Evolutionary conservation across 2,329 filamentous ascomycete species (phyloP), one percentile per base, ranked within the genome.

Genomic region (Aspergillus felis): DNA sequence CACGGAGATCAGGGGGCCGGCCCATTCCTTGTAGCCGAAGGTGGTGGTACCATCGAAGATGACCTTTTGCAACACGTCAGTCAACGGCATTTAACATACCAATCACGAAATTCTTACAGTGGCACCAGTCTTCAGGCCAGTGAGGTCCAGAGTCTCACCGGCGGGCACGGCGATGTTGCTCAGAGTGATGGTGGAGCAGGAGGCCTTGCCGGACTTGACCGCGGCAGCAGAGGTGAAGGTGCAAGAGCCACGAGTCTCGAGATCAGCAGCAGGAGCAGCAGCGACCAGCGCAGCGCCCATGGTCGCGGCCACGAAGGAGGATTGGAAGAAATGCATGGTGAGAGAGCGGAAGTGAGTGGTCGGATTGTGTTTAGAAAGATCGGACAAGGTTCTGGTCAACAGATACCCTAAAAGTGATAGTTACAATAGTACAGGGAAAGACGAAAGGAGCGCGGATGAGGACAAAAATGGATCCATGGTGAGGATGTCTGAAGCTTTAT

Each of bases 11-110:
- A 90, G 78, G 51, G 86, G 86, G 1, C 87, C 87, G 1, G 69
- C 70, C 86, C 86, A 89, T 65, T 87, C 82, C 60, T 83, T 76
- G 73, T 87, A 88, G 25, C 78, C 86, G 67, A 87, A 89, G 53
- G 82, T 84, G 22, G 86, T 89, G 20, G 78, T 84, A 35, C 87
- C 87, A 60, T 83, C 72, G 73, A 89, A 89, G 61, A 82, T 83
- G 61, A 88, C 79, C 72, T 77, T 53, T 14, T 14, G 8, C 28
- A 3, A 10, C 28, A 20, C 29, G 12, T 9, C 24, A 20, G 47
- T 48, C 57, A 38, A 29, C 55, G 56, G 10, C n/a, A 44, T 54
- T 14, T 10, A 32, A 12, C 29, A 32, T 32, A 32, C 29, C 29
- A 14, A 32, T 32, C 4, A 32, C 1, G 12, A 5, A 14, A 14